A percentile compares a stretch with the other conserved stretches of the same genome.
Conservation (phyloP, 2,329 filamentous ascomycete genomes). For the Dactylellina sp. region DNA sequence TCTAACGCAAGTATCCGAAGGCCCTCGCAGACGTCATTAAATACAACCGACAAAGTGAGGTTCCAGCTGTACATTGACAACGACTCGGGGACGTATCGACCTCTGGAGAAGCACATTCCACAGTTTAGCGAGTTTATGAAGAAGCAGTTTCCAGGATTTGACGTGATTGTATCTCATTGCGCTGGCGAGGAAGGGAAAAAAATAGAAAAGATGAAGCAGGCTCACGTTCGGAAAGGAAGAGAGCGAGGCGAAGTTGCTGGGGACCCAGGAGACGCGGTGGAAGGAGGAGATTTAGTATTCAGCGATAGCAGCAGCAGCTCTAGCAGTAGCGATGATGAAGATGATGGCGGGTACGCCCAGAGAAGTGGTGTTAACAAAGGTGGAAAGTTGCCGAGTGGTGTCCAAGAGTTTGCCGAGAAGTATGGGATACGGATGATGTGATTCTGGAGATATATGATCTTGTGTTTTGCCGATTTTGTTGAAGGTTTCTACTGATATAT, state of each 20-base stretch:
- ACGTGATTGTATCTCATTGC: slow-evolving; percentile 49
- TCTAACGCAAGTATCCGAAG: slow-evolving; percentile 4
- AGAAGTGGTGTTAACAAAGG: slow-evolving; percentile 51
- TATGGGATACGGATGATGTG: slow-evolving; percentile 42
- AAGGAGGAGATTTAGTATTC: slow-evolving; percentile 52
- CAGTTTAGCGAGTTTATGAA: slow-evolving; percentile 51
- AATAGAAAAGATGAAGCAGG: slow-evolving; percentile 54
- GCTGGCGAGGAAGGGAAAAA: slow-evolving; percentile 47
- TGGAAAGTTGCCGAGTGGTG: slow-evolving; percentile 42
- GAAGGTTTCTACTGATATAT: neutral
- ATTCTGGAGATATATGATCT: slow-evolving; percentile 1
- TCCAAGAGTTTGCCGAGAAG: slow-evolving; percentile 51
- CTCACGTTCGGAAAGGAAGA: slow-evolving; percentile 47
- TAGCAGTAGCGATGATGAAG: slow-evolving; percentile 40
- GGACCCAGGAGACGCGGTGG: slow-evolving; percentile 44
- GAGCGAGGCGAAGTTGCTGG: slow-evolving; percentile 49
- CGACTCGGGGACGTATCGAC: slow-evolving; percentile 53
- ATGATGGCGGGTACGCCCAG: slow-evolving; percentile 29
- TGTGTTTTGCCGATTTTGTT: neutral
- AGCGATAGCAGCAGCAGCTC: slow-evolving; percentile 44
- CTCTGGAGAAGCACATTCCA: slow-evolving; percentile 36
- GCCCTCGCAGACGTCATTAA: slow-evolving; percentile 27
- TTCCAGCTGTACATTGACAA: slow-evolving; percentile 56
- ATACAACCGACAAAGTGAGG: slow-evolving; percentile 31
- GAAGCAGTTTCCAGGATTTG: slow-evolving; percentile 40